phyloP scores from a whole-genome alignment of 148 eudicot species.

The Arctostaphylos glauca region DNA sequence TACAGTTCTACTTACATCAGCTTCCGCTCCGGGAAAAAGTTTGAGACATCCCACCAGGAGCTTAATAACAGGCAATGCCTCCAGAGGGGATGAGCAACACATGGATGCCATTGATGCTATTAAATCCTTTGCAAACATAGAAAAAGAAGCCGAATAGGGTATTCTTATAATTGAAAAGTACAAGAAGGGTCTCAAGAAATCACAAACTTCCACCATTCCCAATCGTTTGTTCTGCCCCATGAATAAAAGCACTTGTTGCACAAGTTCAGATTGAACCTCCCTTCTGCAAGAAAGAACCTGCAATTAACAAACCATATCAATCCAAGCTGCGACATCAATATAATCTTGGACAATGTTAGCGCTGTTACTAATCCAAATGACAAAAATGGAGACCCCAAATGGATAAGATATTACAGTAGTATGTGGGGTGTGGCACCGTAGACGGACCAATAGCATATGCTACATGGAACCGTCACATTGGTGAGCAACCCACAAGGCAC shows the following conservation, averaged over 20 bases:
- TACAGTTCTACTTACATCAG: constrained; percentile 51
- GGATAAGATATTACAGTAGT: not conserved
- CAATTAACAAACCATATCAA: constrained; percentile 8
- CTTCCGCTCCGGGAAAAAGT: constrained; percentile 37
- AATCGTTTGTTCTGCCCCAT: constrained; percentile 48
- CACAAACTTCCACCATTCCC: constrained; percentile 68
- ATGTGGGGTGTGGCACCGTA: not conserved
- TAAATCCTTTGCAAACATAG: constrained; percentile 44
- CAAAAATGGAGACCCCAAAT: not conserved
- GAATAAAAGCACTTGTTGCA: constrained; percentile 62
- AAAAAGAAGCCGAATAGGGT: constrained; percentile 38
- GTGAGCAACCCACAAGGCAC: not conserved
- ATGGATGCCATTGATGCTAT: constrained; percentile 60
- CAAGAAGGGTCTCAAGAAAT: constrained; percentile 66
- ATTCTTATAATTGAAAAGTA: constrained; percentile 50
- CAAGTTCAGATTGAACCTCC: constrained; percentile 71
- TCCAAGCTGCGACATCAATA: not conserved
- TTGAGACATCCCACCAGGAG: constrained; percentile 52
- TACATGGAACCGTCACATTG: not conserved
- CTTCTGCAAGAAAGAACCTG: constrained; percentile 74
- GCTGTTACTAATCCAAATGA: not conserved
- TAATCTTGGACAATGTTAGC: not conserved
- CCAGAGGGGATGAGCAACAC: constrained; percentile 59
- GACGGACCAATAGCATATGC: not conserved
- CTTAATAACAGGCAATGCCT: constrained; percentile 63